Percentiles rank a stretch among this genome's conserved stretches.
These are phyloP conservation scores for Delonix regia DNA, from an alignment of 306 rosid species.

Conservation along the genomic window DNA sequence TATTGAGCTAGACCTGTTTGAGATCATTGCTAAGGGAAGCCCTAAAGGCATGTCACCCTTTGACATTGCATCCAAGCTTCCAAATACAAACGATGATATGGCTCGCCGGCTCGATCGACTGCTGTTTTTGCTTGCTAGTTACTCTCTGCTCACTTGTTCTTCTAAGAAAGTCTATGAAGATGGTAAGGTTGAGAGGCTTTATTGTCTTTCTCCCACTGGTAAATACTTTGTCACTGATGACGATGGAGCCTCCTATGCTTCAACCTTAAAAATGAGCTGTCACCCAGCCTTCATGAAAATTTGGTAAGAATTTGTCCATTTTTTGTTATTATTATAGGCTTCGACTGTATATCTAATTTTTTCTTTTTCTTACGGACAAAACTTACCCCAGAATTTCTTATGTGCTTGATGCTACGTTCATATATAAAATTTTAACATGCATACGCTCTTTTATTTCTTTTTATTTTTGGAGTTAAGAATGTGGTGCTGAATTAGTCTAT, in stretches of 20 bases:
- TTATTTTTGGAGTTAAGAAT: too few relatives aligned
- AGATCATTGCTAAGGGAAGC: constrained; percentile 1
- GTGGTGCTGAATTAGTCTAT: too few relatives aligned
- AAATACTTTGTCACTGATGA: background rate
- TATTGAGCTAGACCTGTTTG: constrained; percentile 21
- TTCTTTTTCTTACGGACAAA: too few relatives aligned
- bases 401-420: too few relatives aligned
- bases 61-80: constrained; percentile 29
- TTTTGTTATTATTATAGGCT: background rate
- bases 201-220: background rate
- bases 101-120: background rate
- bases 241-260: background rate
- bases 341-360: too few relatives aligned
- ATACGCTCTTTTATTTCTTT: too few relatives aligned
- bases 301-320: background rate
- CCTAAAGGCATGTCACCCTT: constrained; percentile 5
- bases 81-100: background rate
- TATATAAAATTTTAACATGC: too few relatives aligned
- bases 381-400: too few relatives aligned
- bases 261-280: background rate
- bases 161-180: background rate
- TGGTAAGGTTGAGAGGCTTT: constrained; percentile 23
- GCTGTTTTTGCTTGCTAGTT: constrained; percentile 2
- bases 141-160: constrained; percentile 14
- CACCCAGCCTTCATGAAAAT: background rate